Evolutionary conservation across 306 rosid species (phyloP), one percentile per base, ranked within the genome.

Genomic region (Alnus glutinosa): DNA sequence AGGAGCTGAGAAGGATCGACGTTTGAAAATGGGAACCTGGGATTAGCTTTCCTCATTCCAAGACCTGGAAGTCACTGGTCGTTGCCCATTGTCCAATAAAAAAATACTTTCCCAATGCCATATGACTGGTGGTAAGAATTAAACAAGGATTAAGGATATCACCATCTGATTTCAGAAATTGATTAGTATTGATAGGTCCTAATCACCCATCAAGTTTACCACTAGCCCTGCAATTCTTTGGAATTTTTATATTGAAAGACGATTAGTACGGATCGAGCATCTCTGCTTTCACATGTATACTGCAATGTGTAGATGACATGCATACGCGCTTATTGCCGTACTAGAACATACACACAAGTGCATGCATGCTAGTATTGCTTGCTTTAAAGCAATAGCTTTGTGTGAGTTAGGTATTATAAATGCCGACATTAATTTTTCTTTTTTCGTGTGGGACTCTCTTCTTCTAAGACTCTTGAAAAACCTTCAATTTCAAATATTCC

Each of bases 1-100:
- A 78, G 49, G 47, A 70, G 54, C 48, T 54, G 52, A 62, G 50
- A 75, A 14, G 57, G 54, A 68, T 8, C 71, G 12, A 32, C 42
- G 71, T 82, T 82, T 82, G 81, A 82, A 75, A 72, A 42, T 72
- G 69, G 44, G 28, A 3, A 58, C 82, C 77, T 73, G 1, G 10
- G 47, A 54, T 42, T 14, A 8, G 59, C 64, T 77, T 79, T 75
- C 11, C 78, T 71, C 78, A 12, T 63, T 36, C 19, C 4, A 66
- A 28, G 37, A 77, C 74, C 36, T 55, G 66, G 13, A 32, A 75
- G 49, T 55, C 46, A 34, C n/a, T 4, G 46, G 19, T 63, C 6
- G 10, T 59, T 9, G 66, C n/a, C 66, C 66, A 19, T 59, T 59
- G 10, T 59, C 12, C 4, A 59, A 59, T 59, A 19, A 49, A 28